Evolutionary conservation across 2,329 filamentous ascomycete genomes (phyloP).

Genomic region (Diplodia seriata): DNA sequence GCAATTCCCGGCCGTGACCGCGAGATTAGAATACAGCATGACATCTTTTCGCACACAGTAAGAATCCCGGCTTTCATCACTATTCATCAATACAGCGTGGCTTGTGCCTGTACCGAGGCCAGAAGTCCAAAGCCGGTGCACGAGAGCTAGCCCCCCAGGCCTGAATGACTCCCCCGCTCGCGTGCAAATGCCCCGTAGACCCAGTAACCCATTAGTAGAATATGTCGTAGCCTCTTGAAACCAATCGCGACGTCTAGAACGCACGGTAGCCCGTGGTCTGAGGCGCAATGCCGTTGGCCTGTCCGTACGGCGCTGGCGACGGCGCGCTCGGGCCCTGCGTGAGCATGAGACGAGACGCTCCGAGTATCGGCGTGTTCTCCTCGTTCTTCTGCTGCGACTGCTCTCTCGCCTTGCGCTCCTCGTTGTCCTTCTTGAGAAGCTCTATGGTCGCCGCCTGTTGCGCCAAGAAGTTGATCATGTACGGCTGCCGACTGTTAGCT

Average conservation of each 20-base stretch:
- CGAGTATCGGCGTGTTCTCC: conserved; percentile 91
- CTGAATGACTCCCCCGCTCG: conserved; percentile 11
- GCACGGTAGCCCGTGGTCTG: conserved; percentile 73
- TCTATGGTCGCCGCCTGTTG: conserved; percentile 90
- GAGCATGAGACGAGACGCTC: conserved; percentile 88
- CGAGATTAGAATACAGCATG: conserved; percentile 31
- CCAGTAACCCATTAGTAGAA: conserved; percentile 30
- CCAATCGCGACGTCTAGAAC: conserved; percentile 41
- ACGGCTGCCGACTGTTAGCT: conserved; percentile 62
- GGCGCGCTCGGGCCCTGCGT: conserved; percentile 78
- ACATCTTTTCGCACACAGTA: conserved; percentile 32
- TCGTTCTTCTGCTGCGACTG: conserved; percentile 85
- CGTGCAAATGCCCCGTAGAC: conserved; percentile 26
- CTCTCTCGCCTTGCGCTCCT: conserved; percentile 79
- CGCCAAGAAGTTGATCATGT: conserved; percentile 97
- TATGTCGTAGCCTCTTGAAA: conserved; percentile 19
- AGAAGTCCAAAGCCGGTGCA: conserved; percentile 18
- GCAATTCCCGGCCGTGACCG: conserved; percentile 24
- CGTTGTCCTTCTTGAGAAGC: conserved; percentile 90
- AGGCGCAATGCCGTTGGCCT: conserved; percentile 86
- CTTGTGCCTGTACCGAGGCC: conserved; percentile 23
- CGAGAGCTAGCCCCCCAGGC: conserved; percentile 16
- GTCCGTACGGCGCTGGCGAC: conserved; percentile 73
- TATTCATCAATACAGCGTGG: conserved; percentile 30
- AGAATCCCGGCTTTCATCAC: conserved; percentile 28